Conservation (phyloP, 2,329 filamentous ascomycete genomes). For the Fusarium tanahbumbuense region DNA sequence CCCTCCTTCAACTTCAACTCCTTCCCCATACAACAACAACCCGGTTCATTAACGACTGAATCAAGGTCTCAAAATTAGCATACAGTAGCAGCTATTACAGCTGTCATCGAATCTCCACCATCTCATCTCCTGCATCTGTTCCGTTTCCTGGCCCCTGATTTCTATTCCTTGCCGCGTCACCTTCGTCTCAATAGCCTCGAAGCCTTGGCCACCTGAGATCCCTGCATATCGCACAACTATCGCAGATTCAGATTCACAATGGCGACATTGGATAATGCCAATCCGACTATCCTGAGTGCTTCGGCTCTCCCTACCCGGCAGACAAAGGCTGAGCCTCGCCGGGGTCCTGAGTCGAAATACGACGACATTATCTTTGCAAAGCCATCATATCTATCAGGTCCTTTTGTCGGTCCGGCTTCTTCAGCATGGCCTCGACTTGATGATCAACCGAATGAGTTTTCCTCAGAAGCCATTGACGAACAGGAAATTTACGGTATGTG, state of each 20-base stretch:
- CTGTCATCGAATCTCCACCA: conserved; percentile 37
- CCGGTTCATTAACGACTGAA: conserved; percentile 32
- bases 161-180: conserved; percentile 16
- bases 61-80: conserved; percentile 26
- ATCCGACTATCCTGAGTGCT: conserved; percentile 90
- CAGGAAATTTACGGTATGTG: conserved; percentile 91
- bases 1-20: conserved; percentile 33
- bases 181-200: conserved; percentile 18
- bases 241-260: conserved; percentile 26
- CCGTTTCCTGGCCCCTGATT: conserved; percentile 1
- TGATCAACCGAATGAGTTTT: conserved; percentile 67
- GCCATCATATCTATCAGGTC: conserved; percentile 57
- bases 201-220: conserved; percentile 24
- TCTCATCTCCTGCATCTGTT: conserved; percentile 26
- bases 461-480: conserved; percentile 88
- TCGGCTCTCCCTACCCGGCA: conserved; percentile 88
- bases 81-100: conserved; percentile 25
- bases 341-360: conserved; percentile 61
- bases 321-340: conserved; percentile 60
- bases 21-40: conserved; percentile 32
- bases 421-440: conserved; percentile 50
- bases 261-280: conserved; percentile 75
- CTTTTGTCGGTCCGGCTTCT: conserved; percentile 54
- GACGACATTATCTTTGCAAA: conserved; percentile 60
- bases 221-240: conserved; percentile 24